Conservation (phyloP, 2,329 filamentous ascomycete species). For the Pyrenochaeta sp. region DNA sequence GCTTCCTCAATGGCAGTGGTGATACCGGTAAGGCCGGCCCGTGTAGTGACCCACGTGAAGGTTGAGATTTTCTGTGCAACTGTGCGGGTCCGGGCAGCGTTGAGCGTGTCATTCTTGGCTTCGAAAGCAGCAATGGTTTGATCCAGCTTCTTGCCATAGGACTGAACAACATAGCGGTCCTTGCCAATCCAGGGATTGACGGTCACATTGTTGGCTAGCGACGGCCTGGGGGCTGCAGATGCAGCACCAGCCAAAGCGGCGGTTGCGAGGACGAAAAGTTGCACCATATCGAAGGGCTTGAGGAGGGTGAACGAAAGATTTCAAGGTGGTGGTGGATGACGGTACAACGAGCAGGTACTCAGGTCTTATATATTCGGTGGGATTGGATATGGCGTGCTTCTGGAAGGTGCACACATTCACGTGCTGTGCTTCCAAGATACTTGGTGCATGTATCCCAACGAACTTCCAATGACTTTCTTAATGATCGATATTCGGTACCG, state of each 20-base stretch:
- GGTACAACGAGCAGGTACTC: constrained; percentile 11
- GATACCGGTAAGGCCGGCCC: constrained; percentile 29
- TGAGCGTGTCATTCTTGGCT: constrained; percentile 33
- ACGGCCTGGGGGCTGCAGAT: constrained; percentile 23
- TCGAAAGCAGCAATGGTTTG: constrained; percentile 34
- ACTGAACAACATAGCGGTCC: constrained; percentile 32
- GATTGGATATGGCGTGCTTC: neutral
- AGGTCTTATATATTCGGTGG: constrained; percentile 15
- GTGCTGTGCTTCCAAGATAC: constrained; percentile 7
- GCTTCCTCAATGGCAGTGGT: constrained; percentile 31
- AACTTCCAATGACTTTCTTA: neutral
- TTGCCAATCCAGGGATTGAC: constrained; percentile 34
- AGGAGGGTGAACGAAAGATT: constrained; percentile 1
- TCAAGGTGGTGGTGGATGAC: constrained; percentile 5
- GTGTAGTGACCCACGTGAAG: constrained; percentile 38
- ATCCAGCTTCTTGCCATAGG: constrained; percentile 37
- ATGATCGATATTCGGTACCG: constrained; percentile 17
- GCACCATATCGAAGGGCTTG: constrained; percentile 30
- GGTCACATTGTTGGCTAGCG: constrained; percentile 13
- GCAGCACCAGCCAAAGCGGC: constrained; percentile 26
- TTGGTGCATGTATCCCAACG: constrained; percentile 6
- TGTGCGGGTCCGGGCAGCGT: constrained; percentile 37
- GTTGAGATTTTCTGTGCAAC: constrained; percentile 38
- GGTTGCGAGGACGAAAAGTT: constrained; percentile 32
- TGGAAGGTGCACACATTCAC: constrained; percentile 9